Base-by-base conservation (phyloP, 2,329 filamentous ascomycete genomes). In the Hypoxylon sp. region DNA sequence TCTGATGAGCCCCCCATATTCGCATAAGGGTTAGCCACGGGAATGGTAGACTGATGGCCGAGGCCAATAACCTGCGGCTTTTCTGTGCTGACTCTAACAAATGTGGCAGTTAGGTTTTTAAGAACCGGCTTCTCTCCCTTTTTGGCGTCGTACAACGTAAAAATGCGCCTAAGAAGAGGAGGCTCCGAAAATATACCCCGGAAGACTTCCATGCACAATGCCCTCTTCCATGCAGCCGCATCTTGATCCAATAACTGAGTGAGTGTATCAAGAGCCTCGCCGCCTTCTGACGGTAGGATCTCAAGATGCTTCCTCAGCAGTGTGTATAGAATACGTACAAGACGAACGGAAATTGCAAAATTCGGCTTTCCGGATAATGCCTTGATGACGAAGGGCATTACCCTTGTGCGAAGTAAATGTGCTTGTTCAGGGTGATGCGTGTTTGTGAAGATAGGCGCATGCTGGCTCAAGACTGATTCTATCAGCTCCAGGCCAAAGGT, bases 71-170 rank as follows among this genome's bases (percentile, higher is more conserved):
- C 85, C 0, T 88, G 83, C 1, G 96, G 96, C 75, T 94, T 97
- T 76, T 99, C 96, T 0, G 94, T 94, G 60, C 95, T 95, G 7
- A 98, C 83, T 13, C 94, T 89, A n/a, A 98, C 96, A 76, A 99
- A 94, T 0, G 92, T 91, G 9, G 93, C 92, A 68, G 96, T 91
- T 66, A 98, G 85, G 63, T 94, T 91, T 73, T 92, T 91, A 21
- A 99, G 82, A 19, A 98, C 88, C 55, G 90, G 85, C 73, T 91
- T 95, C 73, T 91, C 89, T 2, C 88, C 90, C 46, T 93, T 85
- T 55, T 88, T 83, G 13, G 87, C 86, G 76, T 99, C 95, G 73
- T 93, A 98, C 14, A 92, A 83, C 5, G 88, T 85, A 76, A 93
- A 98, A 1, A 97, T 93, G 38, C 91, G 89, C 45, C 96, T 85